These are phyloP conservation scores for Coemansia sp. DNA, from an alignment of 192 early-diverging fungal genomes.

Conservation along the genomic window DNA sequence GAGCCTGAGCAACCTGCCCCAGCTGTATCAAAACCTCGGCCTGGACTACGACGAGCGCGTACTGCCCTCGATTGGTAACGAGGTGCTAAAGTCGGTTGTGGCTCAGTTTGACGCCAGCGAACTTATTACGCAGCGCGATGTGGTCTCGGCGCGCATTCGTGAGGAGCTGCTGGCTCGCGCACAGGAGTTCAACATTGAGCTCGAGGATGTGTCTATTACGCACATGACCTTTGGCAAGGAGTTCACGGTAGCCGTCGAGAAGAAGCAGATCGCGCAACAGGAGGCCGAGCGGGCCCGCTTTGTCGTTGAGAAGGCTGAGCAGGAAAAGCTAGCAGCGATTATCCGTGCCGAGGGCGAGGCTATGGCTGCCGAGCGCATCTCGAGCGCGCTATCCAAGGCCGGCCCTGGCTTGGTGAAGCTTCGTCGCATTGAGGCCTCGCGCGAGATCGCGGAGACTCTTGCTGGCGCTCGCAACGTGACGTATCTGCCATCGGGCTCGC, in stretches of 20 bases:
- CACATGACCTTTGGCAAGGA: conserved; percentile 99
- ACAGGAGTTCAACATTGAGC: conserved; percentile 91
- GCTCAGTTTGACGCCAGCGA: conserved; percentile 99
- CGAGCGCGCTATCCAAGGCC: conserved; percentile 86
- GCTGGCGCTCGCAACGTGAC: conserved; percentile 83
- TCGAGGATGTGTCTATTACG: conserved; percentile 99
- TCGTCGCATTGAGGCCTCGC: conserved; percentile 96
- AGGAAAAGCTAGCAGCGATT: conserved; percentile 95
- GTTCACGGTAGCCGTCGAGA: conserved; percentile 98
- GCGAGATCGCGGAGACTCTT: conserved; percentile 93
- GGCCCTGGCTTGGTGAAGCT: conserved; percentile 94
- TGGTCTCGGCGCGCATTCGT: conserved; percentile 89
- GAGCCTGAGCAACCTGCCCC: conserved; percentile 70
- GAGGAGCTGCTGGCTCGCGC: conserved; percentile 94
- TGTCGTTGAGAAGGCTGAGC: conserved; percentile 98
- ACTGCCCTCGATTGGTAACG: conserved; percentile 97
- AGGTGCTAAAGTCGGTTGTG: conserved; percentile 97
- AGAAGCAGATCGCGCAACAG: conserved; percentile 99
- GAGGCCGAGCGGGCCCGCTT: conserved; percentile 99
- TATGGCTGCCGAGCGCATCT: conserved; percentile 88
- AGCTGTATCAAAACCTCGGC: conserved; percentile 90
- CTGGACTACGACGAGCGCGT: conserved; percentile 98
- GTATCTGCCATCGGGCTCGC: conserved; percentile 74
- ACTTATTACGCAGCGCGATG: conserved; percentile 97
- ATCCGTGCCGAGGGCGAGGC: conserved; percentile 99